Evolutionary conservation across 2,329 filamentous ascomycete species (phyloP).

Genomic region (Trichoderma breve): DNA sequence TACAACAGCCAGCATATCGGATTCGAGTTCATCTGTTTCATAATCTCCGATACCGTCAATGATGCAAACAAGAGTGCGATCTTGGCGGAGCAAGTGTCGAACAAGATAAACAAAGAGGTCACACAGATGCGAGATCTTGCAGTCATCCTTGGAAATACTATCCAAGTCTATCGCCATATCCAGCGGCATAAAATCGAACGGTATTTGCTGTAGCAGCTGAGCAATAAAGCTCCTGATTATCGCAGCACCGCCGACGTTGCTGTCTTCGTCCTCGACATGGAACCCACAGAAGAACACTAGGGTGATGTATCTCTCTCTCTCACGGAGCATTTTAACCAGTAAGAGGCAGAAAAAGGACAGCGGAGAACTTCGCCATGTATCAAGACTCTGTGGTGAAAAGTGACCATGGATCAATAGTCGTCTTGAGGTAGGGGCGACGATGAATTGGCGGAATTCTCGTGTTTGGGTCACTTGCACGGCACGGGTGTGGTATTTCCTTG

Average conservation of each 20-base stretch:
- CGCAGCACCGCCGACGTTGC: neutral
- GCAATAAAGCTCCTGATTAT: conserved; percentile 10
- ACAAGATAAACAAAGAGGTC: neutral
- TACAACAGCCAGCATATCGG: neutral
- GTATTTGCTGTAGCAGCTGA: neutral
- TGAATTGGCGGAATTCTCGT: conserved; percentile 1
- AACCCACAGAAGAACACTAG: conserved; percentile 6
- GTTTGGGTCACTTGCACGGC: conserved; percentile 6
- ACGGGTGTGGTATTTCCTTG: neutral
- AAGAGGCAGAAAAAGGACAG: conserved; percentile 1
- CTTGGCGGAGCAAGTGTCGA: neutral
- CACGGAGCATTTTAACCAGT: neutral
- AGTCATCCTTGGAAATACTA: neutral
- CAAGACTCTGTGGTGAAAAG: neutral
- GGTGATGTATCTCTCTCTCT: neutral
- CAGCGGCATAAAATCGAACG: neutral
- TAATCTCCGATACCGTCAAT: neutral
- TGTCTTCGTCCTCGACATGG: conserved; percentile 6
- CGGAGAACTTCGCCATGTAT: neutral
- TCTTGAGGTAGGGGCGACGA: neutral
- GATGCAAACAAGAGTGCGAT: neutral
- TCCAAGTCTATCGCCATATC: neutral
- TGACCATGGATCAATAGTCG: neutral
- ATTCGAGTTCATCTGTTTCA: neutral
- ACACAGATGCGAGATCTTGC: neutral